These are phyloP conservation scores for Solanum pimpinellifolium DNA, from an alignment of 257 asterid species.

Conservation along the genomic window DNA sequence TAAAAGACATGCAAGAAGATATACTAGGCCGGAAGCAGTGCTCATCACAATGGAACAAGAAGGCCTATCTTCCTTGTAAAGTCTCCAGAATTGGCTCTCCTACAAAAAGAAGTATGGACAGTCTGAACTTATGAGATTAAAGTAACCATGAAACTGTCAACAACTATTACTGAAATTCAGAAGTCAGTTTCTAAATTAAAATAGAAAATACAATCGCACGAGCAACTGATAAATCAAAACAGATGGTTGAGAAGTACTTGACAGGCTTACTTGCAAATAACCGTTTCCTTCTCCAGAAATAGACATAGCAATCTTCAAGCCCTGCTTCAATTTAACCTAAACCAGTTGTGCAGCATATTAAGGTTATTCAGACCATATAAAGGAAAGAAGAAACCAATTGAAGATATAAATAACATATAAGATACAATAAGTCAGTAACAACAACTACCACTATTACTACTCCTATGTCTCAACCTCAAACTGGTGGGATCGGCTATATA, in stretches of 20 bases:
- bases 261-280: slow-evolving; percentile 67
- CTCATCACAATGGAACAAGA: slow-evolving; percentile 75
- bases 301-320: slow-evolving; percentile 84
- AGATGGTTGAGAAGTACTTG: not conserved
- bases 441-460: not conserved
- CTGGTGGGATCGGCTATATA: not conserved
- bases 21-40: slow-evolving; percentile 84
- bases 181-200: not conserved
- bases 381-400: not conserved
- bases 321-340: slow-evolving; percentile 91
- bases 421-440: not conserved
- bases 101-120: slow-evolving; percentile 11
- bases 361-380: not conserved
- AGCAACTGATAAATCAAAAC: not conserved
- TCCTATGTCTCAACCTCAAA: not conserved
- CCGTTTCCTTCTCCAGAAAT: slow-evolving; percentile 91
- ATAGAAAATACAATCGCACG: not conserved
- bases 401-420: not conserved
- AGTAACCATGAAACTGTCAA: not conserved
- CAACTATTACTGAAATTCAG: not conserved
- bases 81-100: slow-evolving; percentile 94
- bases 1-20: slow-evolving; percentile 80
- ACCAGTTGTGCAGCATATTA: not conserved
- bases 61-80: slow-evolving; percentile 73
- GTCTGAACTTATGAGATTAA: not conserved